phyloP scores from a whole-genome alignment of 2,329 filamentous ascomycete genomes.

The Aspergillus fijiensis region DNA sequence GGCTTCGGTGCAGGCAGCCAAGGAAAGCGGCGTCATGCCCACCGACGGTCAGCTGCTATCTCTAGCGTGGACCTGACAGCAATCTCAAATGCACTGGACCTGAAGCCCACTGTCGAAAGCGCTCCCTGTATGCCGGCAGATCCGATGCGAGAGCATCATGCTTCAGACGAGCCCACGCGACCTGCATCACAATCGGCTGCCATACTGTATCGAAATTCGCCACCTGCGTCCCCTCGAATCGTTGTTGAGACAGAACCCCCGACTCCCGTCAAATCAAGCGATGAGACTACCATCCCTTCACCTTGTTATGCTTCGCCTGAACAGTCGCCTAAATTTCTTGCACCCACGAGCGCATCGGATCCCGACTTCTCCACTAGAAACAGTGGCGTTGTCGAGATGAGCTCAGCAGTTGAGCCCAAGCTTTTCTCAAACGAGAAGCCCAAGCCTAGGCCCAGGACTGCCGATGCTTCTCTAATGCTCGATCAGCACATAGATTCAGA shows the following conservation, averaged over 20 bases:
- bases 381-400: slow-evolving; percentile 45
- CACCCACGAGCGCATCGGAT: slow-evolving; percentile 67
- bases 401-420: slow-evolving; percentile 57
- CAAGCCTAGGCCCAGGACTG: slow-evolving; percentile 45
- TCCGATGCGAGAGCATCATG: slow-evolving; percentile 25
- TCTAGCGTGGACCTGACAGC: slow-evolving; percentile 76
- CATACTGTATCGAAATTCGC: slow-evolving; percentile 30
- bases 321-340: slow-evolving; percentile 80
- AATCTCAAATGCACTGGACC: slow-evolving; percentile 47
- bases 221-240: slow-evolving; percentile 35
- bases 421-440: slow-evolving; percentile 32
- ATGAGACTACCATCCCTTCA: slow-evolving; percentile 34
- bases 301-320: slow-evolving; percentile 80
- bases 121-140: slow-evolving; percentile 55
- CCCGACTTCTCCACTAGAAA: slow-evolving; percentile 72
- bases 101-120: slow-evolving; percentile 55
- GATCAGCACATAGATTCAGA: slow-evolving; percentile 22
- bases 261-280: slow-evolving; percentile 8
- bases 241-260: slow-evolving; percentile 16
- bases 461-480: slow-evolving; percentile 41
- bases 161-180: slow-evolving; percentile 30
- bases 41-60: slow-evolving; percentile 77
- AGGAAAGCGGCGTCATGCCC: slow-evolving; percentile 68
- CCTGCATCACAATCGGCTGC: slow-evolving; percentile 37
- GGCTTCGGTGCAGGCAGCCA: slow-evolving; percentile 48